These are phyloP conservation scores for Medakamo hakoo DNA, from an alignment of 139 green algal species.

Conservation along the genomic window DNA sequence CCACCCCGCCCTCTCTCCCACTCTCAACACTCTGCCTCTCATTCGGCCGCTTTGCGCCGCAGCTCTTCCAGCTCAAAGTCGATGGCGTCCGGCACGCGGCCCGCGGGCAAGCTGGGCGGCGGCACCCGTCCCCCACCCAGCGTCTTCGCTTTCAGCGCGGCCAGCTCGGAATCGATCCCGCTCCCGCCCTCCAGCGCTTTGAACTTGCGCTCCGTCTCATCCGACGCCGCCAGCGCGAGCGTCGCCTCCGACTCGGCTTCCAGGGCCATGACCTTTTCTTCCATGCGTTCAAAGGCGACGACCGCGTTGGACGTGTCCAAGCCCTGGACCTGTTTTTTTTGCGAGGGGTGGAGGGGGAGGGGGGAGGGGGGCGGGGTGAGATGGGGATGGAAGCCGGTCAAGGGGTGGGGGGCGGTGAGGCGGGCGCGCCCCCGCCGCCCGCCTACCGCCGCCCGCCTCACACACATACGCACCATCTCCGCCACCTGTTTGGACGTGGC, in stretches of 20 bases:
- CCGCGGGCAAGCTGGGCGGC: slow-evolving; percentile 28
- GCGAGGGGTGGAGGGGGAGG: too few species aligned
- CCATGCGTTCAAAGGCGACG: slow-evolving; percentile 94
- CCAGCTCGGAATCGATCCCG: slow-evolving; percentile 86
- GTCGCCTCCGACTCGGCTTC: slow-evolving; percentile 82
- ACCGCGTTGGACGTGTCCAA: slow-evolving; percentile 75
- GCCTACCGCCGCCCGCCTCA: background rate
- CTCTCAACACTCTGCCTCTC: too few species aligned
- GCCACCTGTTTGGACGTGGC: slow-evolving; percentile 47
- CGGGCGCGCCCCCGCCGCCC: background rate
- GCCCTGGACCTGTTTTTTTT: slow-evolving; percentile 36
- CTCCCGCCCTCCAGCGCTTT: slow-evolving; percentile 56
- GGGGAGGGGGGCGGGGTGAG: slow-evolving; percentile 21
- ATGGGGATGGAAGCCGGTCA: background rate
- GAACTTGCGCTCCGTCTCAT: slow-evolving; percentile 71
- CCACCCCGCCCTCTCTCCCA: too few species aligned
- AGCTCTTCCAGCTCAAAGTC: slow-evolving; percentile 49
- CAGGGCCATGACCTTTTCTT: slow-evolving; percentile 94
- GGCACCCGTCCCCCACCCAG: slow-evolving; percentile 37
- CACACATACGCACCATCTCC: slow-evolving; percentile 23
- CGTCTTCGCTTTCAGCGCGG: slow-evolving; percentile 50
- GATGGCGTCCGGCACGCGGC: slow-evolving; percentile 31
- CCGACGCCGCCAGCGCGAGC: slow-evolving; percentile 32
- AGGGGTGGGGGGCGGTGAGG: background rate
- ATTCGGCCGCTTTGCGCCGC: slow-evolving; percentile 29